phyloP scores from a whole-genome alignment of 108 stramenopile species.

The Nannochloropsis salina region DNA sequence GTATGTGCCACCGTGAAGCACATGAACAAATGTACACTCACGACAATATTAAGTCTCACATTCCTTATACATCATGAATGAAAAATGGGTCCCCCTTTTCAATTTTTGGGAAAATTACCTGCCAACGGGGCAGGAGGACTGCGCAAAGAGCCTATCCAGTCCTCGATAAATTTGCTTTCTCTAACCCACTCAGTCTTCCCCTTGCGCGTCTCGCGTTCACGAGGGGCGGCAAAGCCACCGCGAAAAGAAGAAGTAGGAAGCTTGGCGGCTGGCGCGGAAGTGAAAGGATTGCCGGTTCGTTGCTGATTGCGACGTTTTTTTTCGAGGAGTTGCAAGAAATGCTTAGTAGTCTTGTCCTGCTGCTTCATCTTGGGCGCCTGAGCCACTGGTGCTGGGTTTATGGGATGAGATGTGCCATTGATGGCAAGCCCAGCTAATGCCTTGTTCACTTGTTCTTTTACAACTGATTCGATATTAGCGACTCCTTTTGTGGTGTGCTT shows the following conservation, averaged over 20 bases:
- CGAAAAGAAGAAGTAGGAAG: not conserved
- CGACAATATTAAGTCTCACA: too few species aligned
- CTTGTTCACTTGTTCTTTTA: not conserved
- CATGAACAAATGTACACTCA: not conserved
- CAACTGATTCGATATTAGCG: not conserved
- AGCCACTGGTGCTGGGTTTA: not conserved
- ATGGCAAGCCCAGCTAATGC: not conserved
- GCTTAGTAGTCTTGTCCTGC: not conserved
- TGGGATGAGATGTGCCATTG: not conserved
- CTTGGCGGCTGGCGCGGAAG: constrained; percentile 10
- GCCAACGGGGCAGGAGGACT: not conserved
- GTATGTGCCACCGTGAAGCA: not conserved
- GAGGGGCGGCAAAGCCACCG: not conserved
- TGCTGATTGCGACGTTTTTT: not conserved
- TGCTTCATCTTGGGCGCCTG: not conserved
- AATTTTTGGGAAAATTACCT: too few species aligned
- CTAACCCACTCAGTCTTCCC: not conserved
- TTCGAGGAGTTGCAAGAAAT: not conserved
- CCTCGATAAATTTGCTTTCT: not conserved
- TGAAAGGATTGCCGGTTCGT: not conserved
- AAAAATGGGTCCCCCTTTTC: too few species aligned
- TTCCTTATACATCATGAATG: too few species aligned
- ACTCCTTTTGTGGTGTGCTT: not conserved
- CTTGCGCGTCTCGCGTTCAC: constrained; percentile 12
- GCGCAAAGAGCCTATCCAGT: not conserved